Evolutionary conservation across 495 filamentous ascomycete species (phyloP), one percentile per base, ranked within the genome.

Genomic region (Durotheca rogersii): DNA sequence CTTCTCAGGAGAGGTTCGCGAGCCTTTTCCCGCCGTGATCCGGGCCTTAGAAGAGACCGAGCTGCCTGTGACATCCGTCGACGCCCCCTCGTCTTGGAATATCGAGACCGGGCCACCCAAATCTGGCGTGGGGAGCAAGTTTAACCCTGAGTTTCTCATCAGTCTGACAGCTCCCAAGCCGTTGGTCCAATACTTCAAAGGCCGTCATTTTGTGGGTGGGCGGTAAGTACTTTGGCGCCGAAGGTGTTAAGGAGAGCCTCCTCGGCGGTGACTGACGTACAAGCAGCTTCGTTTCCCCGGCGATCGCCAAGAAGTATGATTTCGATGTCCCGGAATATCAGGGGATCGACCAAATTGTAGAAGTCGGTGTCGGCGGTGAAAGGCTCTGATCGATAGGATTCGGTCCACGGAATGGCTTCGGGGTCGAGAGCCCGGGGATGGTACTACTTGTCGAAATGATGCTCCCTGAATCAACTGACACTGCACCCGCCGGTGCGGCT

Each of bases 81-180:
- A 98, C 60, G 90, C 89, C 10, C 93, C 93, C 3, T 91, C 86
- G 29, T 90, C 86, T 6, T 98, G 93, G 93, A 85, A 91, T 71
- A 90, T 98, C 29, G 86, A 95, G 58, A 71, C 68, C 2, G 93
- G 93, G 0, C 92, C 91, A 14, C 90, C 92, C 15, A 70, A 75
- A 43, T 75, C 79, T 1, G 93, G 92, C 0, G 82, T 89, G 0
- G 93, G 89, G 4, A 81, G 82, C 52, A 84, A 76, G 15, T 96
- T 94, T 60, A 79, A 85, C 65, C 93, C 93, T 17, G 68, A 74
- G 33, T 81, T 82, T 36, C 67, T 98, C 51, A 81, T 98, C 54
- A 95, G 88, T 61, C 72, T 98, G 66, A 95, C 94, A 39, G 94
- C 93, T 32, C 90, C 93, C 25, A 98, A 98, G 71, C 91, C 90